A percentile compares a stretch with the other conserved stretches of the same genome.
These are phyloP conservation scores for Bassia scoparia DNA, from an alignment of 148 eudicot genomes.

Conservation along the genomic window DNA sequence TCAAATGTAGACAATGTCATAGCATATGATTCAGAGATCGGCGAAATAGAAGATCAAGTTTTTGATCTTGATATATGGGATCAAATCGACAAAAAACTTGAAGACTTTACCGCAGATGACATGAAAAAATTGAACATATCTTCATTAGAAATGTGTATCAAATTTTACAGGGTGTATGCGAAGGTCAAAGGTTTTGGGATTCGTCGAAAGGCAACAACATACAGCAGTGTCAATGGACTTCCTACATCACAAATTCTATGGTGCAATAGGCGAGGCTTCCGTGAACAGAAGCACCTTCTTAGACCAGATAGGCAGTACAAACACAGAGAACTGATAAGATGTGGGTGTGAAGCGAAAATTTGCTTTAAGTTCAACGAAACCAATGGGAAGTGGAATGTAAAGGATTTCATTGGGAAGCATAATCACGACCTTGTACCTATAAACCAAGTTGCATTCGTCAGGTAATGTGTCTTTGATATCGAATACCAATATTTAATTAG, in stretches of 20 bases:
- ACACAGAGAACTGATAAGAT: not conserved
- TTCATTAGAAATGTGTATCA: not conserved
- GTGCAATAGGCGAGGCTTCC: not conserved
- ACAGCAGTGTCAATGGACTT: not conserved
- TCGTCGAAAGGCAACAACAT: not conserved
- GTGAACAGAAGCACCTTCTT: not conserved
- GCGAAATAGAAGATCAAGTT: not conserved
- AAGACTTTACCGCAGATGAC: not conserved
- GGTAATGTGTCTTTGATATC: too few species aligned
- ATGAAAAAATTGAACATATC: not conserved
- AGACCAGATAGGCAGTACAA: not conserved
- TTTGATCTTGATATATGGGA: not conserved
- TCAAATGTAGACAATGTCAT: not conserved
- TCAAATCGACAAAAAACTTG: not conserved
- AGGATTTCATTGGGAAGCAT: not conserved
- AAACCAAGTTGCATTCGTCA: not conserved
- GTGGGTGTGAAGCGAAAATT: not conserved
- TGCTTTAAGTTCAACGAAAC: not conserved
- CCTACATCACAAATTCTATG: not conserved
- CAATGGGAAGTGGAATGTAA: not conserved
- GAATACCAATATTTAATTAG: too few species aligned
- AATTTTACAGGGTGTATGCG: not conserved
- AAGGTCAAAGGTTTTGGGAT: constrained; percentile 6
- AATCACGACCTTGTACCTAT: not conserved
- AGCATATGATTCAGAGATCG: too few species aligned